Conservation (phyloP, 129 eudicot genomes). For the Helianthus tuberosus region DNA sequence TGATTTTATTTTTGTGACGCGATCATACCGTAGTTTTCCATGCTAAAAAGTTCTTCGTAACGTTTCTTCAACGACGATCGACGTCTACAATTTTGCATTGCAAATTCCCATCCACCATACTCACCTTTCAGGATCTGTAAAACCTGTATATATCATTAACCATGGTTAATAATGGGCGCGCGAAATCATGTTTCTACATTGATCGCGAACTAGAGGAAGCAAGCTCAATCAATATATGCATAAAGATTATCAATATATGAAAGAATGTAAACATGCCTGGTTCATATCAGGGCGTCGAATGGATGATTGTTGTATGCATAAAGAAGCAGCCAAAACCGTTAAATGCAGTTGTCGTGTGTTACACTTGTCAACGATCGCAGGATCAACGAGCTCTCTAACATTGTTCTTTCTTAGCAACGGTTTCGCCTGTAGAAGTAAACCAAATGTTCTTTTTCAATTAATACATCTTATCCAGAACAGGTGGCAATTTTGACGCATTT, state of each 20-base stretch:
- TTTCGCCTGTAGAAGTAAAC: slow-evolving; percentile 58
- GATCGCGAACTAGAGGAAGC: background rate
- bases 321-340: slow-evolving; percentile 72
- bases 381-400: slow-evolving; percentile 74
- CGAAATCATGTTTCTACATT: background rate
- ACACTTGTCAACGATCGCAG: slow-evolving; percentile 56
- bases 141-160: slow-evolving; percentile 45
- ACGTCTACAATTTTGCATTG: slow-evolving; percentile 54
- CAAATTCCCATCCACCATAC: slow-evolving; percentile 60
- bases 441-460: background rate
- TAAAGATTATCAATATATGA: background rate
- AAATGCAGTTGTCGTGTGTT: slow-evolving; percentile 66
- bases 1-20: slow-evolving; percentile 22
- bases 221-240: no score
- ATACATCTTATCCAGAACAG: background rate
- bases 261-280: slow-evolving; percentile 49
- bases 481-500: no score
- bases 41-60: slow-evolving; percentile 61
- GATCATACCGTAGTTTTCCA: slow-evolving; percentile 41
- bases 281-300: slow-evolving; percentile 83
- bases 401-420: slow-evolving; percentile 78
- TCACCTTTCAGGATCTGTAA: slow-evolving; percentile 73
- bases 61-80: slow-evolving; percentile 66
- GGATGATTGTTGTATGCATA: slow-evolving; percentile 82
- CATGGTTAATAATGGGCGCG: background rate